These are phyloP conservation scores for Ogataea kodamae DNA, from an alignment of 805 yeast species.

Conservation along the genomic window DNA sequence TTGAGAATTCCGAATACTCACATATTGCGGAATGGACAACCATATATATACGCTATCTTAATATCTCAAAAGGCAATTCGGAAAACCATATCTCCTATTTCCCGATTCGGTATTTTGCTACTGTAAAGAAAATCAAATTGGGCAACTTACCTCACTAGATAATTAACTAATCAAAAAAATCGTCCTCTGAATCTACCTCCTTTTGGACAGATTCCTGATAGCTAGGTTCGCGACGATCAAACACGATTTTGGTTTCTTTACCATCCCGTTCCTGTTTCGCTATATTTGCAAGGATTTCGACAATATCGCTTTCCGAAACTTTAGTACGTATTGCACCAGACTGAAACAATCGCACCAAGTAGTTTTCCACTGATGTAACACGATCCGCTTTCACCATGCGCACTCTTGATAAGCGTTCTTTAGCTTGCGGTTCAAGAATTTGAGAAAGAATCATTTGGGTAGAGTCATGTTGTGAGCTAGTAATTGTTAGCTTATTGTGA, in stretches of 20 bases:
- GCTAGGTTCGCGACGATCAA: constrained; percentile 39
- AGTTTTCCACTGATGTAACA: constrained; percentile 82
- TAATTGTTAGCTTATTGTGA: constrained; percentile 1
- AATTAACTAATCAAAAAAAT: constrained; percentile 35
- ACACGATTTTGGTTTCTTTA: constrained; percentile 64
- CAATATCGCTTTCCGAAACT: constrained; percentile 78
- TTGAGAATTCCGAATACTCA: too few species aligned
- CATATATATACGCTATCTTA: too few species aligned
- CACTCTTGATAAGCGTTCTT: constrained; percentile 84
- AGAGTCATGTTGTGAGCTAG: constrained; percentile 17
- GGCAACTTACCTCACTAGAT: too few species aligned
- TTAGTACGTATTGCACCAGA: constrained; percentile 75
- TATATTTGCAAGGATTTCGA: constrained; percentile 76
- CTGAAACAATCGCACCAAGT: constrained; percentile 65
- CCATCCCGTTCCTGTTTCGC: constrained; percentile 64
- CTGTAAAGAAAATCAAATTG: too few species aligned
- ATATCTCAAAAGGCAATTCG: too few species aligned
- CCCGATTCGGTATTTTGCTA: too few species aligned
- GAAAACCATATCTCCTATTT: not conserved
- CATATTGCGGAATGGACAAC: too few species aligned
- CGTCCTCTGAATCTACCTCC: constrained; percentile 30
- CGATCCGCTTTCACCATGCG: constrained; percentile 88
- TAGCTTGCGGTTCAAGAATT: constrained; percentile 74
- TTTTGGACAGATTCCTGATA: constrained; percentile 22
- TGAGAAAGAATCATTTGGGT: constrained; percentile 50